Base-by-base conservation (phyloP, 208 protist species). In the Novymonas esmeraldas region DNA sequence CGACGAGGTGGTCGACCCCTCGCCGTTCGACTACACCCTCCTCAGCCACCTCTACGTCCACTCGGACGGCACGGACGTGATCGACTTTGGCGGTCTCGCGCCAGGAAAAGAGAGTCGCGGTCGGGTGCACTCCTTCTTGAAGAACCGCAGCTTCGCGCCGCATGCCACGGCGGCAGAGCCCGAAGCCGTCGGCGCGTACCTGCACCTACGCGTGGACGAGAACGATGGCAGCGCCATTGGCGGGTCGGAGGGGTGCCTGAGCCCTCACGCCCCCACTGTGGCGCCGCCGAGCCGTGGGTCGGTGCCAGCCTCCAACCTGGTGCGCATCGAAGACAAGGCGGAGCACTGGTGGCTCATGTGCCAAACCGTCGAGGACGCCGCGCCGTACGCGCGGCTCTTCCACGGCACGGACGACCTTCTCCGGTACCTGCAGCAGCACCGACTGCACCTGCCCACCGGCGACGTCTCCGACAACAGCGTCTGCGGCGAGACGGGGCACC, bases 301-400 rank as follows among this genome's bases (percentile, higher is more conserved):
- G 24, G 10, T 44, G 22, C 34, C 58, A 20, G 61, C 42, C 18
- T 82, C 80, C 9, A 66, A 79, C 24, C 76, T 96, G 11, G 78
- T 82, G 5, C 59, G 69, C 31, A 68, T 93, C 20, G 87, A 91
- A 44, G 83, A 90, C 55, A 73, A 60, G 16, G 56, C 68, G 18
- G 72, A 87, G 65, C 90, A 93, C 67, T 78, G 89, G 57, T 95
- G 90, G 90, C 50, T 95, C 13, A 73, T 95, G 54, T 72, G 82
- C 13, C 87, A 95, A 42, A 33, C 20, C 3, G 39, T 70, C 26
- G 66, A 72, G 34, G 72, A 64, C 29, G 57, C 51, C 7, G 66
- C 74, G 9, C 90, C 83, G 0, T 92, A 73, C 64, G 90, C 81
- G 14, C 85, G 82, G 3, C 78, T 84, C 36, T 92, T 95, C 55